Base-by-base conservation (phyloP, 129 eudicot genomes). In the Tanacetum coccineum region DNA sequence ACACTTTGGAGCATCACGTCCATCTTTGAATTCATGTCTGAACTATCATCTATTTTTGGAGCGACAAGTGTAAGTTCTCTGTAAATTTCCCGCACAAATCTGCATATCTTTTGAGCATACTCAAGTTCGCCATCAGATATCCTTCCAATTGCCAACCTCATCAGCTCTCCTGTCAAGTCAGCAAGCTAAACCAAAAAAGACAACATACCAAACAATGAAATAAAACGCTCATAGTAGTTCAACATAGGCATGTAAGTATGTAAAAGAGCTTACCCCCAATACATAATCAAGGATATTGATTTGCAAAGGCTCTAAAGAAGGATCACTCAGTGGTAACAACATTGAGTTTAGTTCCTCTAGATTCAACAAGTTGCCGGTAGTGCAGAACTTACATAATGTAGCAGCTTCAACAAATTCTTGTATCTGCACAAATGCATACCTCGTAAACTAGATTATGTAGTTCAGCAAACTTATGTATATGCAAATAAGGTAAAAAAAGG, bases 341-440 rank as follows among this genome's bases (percentile, higher is more conserved):
- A 88, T 72, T 61, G 95, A 76, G 76, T 94, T 94, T 25, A 94
- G 75, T 79, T 89, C 95, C 42, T 94, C 95, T 53, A 89, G 99
- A 59, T 78, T 82, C 73, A 94, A 57, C 62, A 94, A 83, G 59
- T 76, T 58, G 17, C 99, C 96, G 45, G 78, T 79, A 26, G 83
- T 82, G 85, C 99, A 94, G 74, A 94, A 94, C 53, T 87, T 79
- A 71, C 87, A 89, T 6, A 94, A 71, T 3, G 99, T 94, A 57
- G 94, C 99, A 76, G 99, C 97, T 80, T 94, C 99, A 54, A 94
- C 81, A 64, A 89, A 94, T 72, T 94, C 99, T 75, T 94, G 97
- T 32, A 94, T 78, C 99, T 94, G 79, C 25, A 67, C 39, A 72
- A 22, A 45, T 58, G 64, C 53, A 82, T 18, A 63, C 11, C 32